Evolutionary conservation across 768 basidiomycete genomes (phyloP).

Genomic region (Tylopilus felleus): DNA sequence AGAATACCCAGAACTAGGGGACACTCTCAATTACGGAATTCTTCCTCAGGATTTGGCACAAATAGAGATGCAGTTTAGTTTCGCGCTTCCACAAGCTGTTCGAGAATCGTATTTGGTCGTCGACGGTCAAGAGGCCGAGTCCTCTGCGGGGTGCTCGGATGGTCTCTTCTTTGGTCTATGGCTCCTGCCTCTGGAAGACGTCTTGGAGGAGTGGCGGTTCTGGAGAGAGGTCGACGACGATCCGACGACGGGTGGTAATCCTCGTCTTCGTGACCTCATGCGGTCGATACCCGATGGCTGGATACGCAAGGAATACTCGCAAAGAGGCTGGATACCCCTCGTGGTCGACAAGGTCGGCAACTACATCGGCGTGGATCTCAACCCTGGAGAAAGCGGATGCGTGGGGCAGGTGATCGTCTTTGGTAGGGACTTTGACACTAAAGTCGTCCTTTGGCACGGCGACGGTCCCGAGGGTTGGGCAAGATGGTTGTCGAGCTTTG

Average conservation of each 20-base stretch:
- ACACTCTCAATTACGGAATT: slow-evolving; percentile 92
- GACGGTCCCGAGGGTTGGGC: slow-evolving; percentile 94
- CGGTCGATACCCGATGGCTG: slow-evolving; percentile 85
- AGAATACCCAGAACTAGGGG: slow-evolving; percentile 92
- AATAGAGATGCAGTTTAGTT: slow-evolving; percentile 82
- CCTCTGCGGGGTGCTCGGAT: slow-evolving; percentile 80
- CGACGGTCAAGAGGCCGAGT: slow-evolving; percentile 94
- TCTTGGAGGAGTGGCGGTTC: slow-evolving; percentile 92
- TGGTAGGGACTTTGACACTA: slow-evolving; percentile 98
- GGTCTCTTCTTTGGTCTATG: slow-evolving; percentile 96
- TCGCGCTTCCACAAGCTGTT: slow-evolving; percentile 79
- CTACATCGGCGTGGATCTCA: slow-evolving; percentile 94
- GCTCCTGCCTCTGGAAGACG: slow-evolving; percentile 89
- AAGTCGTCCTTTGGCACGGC: slow-evolving; percentile 91
- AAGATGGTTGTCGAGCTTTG: slow-evolving; percentile 87
- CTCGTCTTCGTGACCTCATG: slow-evolving; percentile 70
- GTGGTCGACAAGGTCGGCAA: slow-evolving; percentile 93
- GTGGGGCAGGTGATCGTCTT: slow-evolving; percentile 96
- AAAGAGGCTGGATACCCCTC: slow-evolving; percentile 95
- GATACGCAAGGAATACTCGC: slow-evolving; percentile 87
- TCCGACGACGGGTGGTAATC: slow-evolving; percentile 79
- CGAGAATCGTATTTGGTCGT: slow-evolving; percentile 85
- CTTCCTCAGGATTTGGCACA: slow-evolving; percentile 74
- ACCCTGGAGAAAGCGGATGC: slow-evolving; percentile 71
- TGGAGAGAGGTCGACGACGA: slow-evolving; percentile 95